Evolutionary conservation across 164 flowering plant species (phyloP), one percentile per base, ranked within the genome.

Genomic region (Warburgia ugandensis): DNA sequence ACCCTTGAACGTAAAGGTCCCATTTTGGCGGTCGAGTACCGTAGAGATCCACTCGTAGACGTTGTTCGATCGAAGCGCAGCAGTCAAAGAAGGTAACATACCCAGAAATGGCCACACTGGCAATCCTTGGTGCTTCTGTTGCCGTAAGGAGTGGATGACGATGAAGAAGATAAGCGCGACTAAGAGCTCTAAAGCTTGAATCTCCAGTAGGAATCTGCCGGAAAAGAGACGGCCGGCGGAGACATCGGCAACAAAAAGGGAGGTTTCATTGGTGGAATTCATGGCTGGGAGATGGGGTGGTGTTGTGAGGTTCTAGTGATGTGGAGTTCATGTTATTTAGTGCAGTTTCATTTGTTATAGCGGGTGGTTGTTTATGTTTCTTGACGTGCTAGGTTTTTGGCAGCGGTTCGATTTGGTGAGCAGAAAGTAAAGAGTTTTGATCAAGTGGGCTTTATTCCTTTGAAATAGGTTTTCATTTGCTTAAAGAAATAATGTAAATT

Each of bases 121-220:
- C 9, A 88, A 67, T 14, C 98, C 98, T 0, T 75, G 68, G 1
- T 52, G 67, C 39, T 61, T 76, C 49, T 54, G 49, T 52, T 86
- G 84, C 59, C 92, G 56, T 6, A 87, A 52, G 7, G 83, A 61
- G 48, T 75, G 72, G 27, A 92, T 80, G 16, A 53, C 58, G 0
- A 86, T 20, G 49, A 88, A 92, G 19, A 81, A 76, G 0, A 51
- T 25, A 4, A 77, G 4, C 0, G 98, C 84, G 1, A 77, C 1
- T 4, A 78, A 8, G 13, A 91, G 49, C 66, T 87, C 98, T 0
- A 83, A 3, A 6, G 59, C 14, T 29, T 78, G 89, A 8, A 84
- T 17, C 29, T 86, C 79, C 0, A 66, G 39, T 0, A 65, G 45
- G 28, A 71, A 53, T 12, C 35, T 59, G 22, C 53, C 46, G 38